Conservation (phyloP, 306 rosid species). For the Cercis canadensis region DNA sequence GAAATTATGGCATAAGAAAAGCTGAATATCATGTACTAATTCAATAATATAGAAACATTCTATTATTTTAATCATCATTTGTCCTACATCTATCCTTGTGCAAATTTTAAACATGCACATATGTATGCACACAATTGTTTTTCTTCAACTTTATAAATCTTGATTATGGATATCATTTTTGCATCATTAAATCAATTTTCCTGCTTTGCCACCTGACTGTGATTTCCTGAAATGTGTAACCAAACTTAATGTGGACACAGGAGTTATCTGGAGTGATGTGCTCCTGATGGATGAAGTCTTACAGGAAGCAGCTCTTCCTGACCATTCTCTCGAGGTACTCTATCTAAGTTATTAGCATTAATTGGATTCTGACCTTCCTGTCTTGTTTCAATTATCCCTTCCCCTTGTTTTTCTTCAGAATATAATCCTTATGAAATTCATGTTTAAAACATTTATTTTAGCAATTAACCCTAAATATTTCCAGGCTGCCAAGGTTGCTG, state of each 20-base stretch:
- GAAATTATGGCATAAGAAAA: constrained; percentile 23
- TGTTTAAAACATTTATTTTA: constrained; percentile 29
- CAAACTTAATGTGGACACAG: constrained; percentile 45
- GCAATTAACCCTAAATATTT: constrained; percentile 35
- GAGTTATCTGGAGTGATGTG: constrained; percentile 70
- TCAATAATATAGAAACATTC: too few species aligned
- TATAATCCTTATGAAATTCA: constrained; percentile 29
- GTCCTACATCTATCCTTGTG: neutral
- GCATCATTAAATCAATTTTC: constrained; percentile 4
- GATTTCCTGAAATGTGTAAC: constrained; percentile 32
- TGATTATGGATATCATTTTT: constrained; percentile 2
- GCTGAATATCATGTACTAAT: too few species aligned
- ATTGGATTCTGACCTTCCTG: constrained; percentile 25
- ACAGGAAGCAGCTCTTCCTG: constrained; percentile 66
- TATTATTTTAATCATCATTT: too few species aligned
- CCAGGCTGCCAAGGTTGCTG: constrained; percentile 68
- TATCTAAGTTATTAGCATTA: constrained; percentile 30
- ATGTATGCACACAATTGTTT: constrained; percentile 16
- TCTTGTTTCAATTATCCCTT: constrained; percentile 28
- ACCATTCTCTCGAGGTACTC: constrained; percentile 73
- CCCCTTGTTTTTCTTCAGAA: constrained; percentile 2
- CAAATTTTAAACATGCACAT: neutral
- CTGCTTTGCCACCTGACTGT: constrained; percentile 14
- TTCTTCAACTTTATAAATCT: neutral
- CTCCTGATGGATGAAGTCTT: constrained; percentile 75